Base-by-base conservation (phyloP, 2,329 filamentous ascomycete species). In the Cadophora sp. region DNA sequence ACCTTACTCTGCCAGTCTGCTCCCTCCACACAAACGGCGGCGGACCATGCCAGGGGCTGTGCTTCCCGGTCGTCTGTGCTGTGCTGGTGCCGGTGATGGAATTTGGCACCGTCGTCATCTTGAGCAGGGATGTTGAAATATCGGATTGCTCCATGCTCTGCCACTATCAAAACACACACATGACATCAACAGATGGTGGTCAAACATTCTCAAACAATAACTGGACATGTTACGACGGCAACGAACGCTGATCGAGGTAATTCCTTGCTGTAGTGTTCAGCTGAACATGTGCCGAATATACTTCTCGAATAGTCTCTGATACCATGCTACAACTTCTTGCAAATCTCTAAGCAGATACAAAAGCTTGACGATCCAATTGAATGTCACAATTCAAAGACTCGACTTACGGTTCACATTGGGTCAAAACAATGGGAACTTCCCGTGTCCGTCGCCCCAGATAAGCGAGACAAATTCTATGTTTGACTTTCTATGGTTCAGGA, bases 31-130 rank as follows among this genome's bases (percentile, higher is more conserved):
- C 55, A 22, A 56, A 29, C 16, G 29, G 11, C 16, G 29, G 11
- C 29, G 27, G 27, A 7, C 12, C 55, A 37, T n/a, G n/a, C n/a
- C n/a, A n/a, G n/a, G n/a, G 55, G 29, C n/a, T 37, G 27, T 58
- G 55, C 27, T 58, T 34, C 29, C n/a, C 19, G 29, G 55, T 29
- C n/a, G 55, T 58, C 55, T 58, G 55, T 58, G 55, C 55, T 37
- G 43, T 48, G 43, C 43, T 22, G 40, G 14, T 43, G 43, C 43
- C n/a, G 43, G 43, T 22, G 43, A n/a, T 48, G 55, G 31, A 24
- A 40, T 58, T 9, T 56, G n/a, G 55, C 31, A 40, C 55, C 19
- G 55, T 58, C 55, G 55, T 58, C 55, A 58, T 58, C 29, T 24
- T 12, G 29, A 58, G 19, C 55, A 58, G 29, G 55, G 55, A 58